Base-by-base conservation (phyloP, 73 alveolate genomes). In the Paramecium biaurelia region DNA sequence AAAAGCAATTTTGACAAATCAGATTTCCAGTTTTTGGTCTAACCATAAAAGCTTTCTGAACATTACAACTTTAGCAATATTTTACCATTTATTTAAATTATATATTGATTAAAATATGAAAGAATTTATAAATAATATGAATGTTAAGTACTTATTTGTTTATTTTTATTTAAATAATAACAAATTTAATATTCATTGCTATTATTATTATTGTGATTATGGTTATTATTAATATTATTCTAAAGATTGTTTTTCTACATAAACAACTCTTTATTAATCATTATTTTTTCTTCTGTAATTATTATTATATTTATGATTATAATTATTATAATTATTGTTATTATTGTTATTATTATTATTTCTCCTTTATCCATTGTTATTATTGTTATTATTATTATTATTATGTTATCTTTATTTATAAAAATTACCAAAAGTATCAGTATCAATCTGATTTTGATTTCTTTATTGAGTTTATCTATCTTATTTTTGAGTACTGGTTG, bases 1-100 rank as follows among this genome's bases (percentile, higher is more conserved):
- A 97, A 93, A 98, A 98, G 96, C 99, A 98, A 76, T 95, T 95
- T 47, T 94, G 92, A 88, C 99, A 98, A 18, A 96, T 92, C 18
- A 97, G 95, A 93, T 93, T 95, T 56, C 97, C 96, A 35, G 98
- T 96, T 95, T 97, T 97, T 32, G 99, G 99, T 89, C 94, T 89
- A 2, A 70, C 58, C 76, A 89, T 89, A 18, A 70, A 70, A 12
- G 94, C 94, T 53, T 45, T 89, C 30, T 70, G 24, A 12, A 57
- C 57, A 32, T 89, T 43, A 37, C 94, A 89, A 18, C 92, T 89
- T 70, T 89, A 41, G 32, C 94, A 89, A 70, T 63, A 89, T 82
- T 89, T 89, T 20, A 89, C 94, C 94, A 89, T 89, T 43, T 37
- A 79, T 43, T 79, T 47, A 43, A 53, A 18, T 53, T 63, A 32